Evolutionary conservation across 2,329 filamentous ascomycete genomes (phyloP).

Genomic region (Microcyclospora pomicola): DNA sequence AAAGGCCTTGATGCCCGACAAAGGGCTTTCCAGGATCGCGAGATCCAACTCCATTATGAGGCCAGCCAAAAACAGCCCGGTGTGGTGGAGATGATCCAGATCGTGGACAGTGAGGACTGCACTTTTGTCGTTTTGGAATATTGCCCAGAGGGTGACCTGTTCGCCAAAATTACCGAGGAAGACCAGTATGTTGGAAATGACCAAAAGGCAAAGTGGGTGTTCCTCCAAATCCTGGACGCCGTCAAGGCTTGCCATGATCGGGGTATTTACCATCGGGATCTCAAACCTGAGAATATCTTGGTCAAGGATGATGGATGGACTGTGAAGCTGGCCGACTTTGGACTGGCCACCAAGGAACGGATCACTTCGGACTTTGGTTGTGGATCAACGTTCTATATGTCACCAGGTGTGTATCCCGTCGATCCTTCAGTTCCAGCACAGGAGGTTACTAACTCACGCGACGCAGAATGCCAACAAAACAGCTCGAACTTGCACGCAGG

Average conservation of each 20-base stretch:
- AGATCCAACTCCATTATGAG: slow-evolving; percentile 81
- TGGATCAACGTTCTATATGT: slow-evolving; percentile 99
- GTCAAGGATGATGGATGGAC: slow-evolving; percentile 79
- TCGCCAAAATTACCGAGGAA: slow-evolving; percentile 92
- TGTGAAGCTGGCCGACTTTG: slow-evolving; percentile 94
- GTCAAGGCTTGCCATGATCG: slow-evolving; percentile 87
- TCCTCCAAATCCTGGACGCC: slow-evolving; percentile 91
- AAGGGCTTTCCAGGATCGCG: slow-evolving; percentile 77
- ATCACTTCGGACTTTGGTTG: slow-evolving; percentile 91
- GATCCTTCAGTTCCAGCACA: background rate
- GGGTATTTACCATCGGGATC: slow-evolving; percentile 91
- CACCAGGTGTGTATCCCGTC: slow-evolving; percentile 55
- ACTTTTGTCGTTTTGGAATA: slow-evolving; percentile 95
- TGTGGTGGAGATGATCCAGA: slow-evolving; percentile 85
- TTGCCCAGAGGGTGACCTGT: slow-evolving; percentile 91
- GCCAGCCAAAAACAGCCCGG: slow-evolving; percentile 73
- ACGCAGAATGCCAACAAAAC: slow-evolving; percentile 77
- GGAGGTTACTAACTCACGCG: slow-evolving; percentile 6
- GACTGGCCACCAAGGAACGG: slow-evolving; percentile 72
- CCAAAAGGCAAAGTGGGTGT: slow-evolving; percentile 69
- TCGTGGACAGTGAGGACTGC: slow-evolving; percentile 81
- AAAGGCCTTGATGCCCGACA: slow-evolving; percentile 79
- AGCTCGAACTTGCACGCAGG: slow-evolving; percentile 55
- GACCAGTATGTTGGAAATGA: slow-evolving; percentile 91
- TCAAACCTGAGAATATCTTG: slow-evolving; percentile 96